Base-by-base conservation (phyloP, 768 basidiomycete genomes). In the Rhodotorula graminis region DNA sequence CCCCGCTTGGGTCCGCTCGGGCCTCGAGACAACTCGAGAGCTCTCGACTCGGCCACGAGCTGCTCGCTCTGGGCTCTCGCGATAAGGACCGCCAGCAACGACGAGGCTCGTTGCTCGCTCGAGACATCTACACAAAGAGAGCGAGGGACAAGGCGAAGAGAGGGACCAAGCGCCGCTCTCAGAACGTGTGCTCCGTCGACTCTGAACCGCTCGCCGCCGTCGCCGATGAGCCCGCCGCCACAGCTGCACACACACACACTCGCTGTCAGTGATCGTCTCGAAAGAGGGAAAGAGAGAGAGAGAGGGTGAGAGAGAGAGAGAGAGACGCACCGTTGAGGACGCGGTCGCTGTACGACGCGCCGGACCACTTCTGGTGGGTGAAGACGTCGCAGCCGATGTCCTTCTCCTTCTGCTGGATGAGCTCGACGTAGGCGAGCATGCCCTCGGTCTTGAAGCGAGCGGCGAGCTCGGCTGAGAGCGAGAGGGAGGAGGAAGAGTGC, bases 391-490 rank as follows among this genome's bases (percentile, higher is more conserved):
- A 92, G 56, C 89, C 93, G 66, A 96, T 86, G 76, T 95, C 93
- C 62, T 93, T 87, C 80, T 99, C 96, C 81, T 87, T 89, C 47
- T 91, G 85, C 81, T 99, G 96, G 66, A 99, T 84, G 68, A 98
- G 84, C 82, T 95, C 93, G 73, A 97, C 94, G 80, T 98, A 99
- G 4, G 96, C 96, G 82, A 96, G 93, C 96, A 99, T 99, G 53
- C 95, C 96, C 72, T 95, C 93, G 37, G 87, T 86, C 83, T 91
- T 90, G 85, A 86, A 95, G 31, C 85, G 85, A 29, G 85, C 83
- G 33, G 93, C 87, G 37, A 95, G 86, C 80, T 94, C 91, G 63
- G 88, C 82, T 88, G 76, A 12, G 44, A 42, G 47, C 23, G 9
- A 21, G 5, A 37, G 21, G 23, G 1, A 5, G 10, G 8, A 8